Evolutionary conservation across 129 eudicot genomes (phyloP).

Genomic region (Oenanthe sinensis): DNA sequence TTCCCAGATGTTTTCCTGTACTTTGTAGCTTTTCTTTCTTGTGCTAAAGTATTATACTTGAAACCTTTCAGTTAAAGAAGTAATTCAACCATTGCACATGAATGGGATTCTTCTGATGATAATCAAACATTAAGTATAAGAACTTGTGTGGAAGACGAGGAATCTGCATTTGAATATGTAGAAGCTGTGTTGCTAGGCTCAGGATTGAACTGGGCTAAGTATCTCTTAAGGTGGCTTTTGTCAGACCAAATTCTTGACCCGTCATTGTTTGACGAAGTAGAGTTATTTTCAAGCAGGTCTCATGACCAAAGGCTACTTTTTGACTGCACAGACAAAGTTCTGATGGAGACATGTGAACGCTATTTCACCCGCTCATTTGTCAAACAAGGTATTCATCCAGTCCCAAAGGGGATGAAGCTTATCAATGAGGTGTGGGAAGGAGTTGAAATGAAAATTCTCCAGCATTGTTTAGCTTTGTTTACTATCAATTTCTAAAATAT

Average conservation of each 20-base stretch:
- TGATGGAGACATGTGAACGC: conserved; percentile 51
- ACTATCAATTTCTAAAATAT: no score
- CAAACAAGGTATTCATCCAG: conserved; percentile 26
- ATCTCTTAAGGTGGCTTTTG: conserved; percentile 63
- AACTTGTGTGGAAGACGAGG: conserved; percentile 24
- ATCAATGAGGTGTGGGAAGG: conserved; percentile 72
- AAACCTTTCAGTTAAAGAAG: conserved; percentile 32
- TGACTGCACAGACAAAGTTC: conserved; percentile 65
- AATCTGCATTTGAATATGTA: conserved; percentile 74
- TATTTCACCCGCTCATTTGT: conserved; percentile 42
- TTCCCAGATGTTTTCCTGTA: background rate
- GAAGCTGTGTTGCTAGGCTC: conserved; percentile 82
- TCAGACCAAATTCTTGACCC: conserved; percentile 55
- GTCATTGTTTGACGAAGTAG: conserved; percentile 72
- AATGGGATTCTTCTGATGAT: conserved; percentile 19
- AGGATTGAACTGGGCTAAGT: conserved; percentile 88
- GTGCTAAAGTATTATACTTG: conserved; percentile 16
- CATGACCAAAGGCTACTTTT: conserved; percentile 73
- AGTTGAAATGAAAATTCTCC: conserved; percentile 42
- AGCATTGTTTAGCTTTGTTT: no score
- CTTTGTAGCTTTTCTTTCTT: background rate
- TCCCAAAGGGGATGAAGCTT: conserved; percentile 47
- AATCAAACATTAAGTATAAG: conserved; percentile 14
- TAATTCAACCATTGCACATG: conserved; percentile 61
- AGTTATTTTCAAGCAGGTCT: conserved; percentile 56